Evolutionary conservation across 352 stramenopile genomes (phyloP), one percentile per base, ranked within the genome.

Genomic region (Elongisporangium prolatum): DNA sequence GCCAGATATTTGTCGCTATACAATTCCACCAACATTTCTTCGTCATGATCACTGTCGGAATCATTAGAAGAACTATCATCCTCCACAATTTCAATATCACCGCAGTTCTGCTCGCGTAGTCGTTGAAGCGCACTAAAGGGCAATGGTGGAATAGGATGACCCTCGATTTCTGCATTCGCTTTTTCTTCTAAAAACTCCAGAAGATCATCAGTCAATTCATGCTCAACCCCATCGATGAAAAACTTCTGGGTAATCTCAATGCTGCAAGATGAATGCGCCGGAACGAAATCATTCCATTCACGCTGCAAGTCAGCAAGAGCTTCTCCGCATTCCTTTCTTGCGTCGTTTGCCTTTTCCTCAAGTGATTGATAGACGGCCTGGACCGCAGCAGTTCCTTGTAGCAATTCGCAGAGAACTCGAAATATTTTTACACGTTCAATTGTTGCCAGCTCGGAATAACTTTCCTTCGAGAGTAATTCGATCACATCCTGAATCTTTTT

Each of bases 191-290:
- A 57, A 57, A 89, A 88, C 4, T 68, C 61, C 14, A 94, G 59
- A 6, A 94, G 52, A 18, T 89, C 77, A 47, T 92, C 82, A 1
- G 82, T 89, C 13, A 94, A 60, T 1, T 89, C 78, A 52, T 76
- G 80, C 25, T 89, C 76, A 9, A 83, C 72, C 0, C 84, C 78
- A 63, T 94, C 78, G 48, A 92, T 79, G 51, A 88, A 82, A 22
- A 94, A 91, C 14, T 72, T 80, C 20, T 77, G 76, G 0, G 80
- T 93, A 5, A 65, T 61, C 17, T 91, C 80, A 48, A 89, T 65
- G 52, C 71, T 64, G 40, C 83, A 76, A 14, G 67, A 71, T 9
- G 67, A 66, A 14, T 68, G 71, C 18, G 72, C 67, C 28, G 78
- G 77, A 14, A 38, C 57, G 50, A 91, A 94, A 11, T 56, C 49